A percentile compares a stretch with the other conserved stretches of the same genome.
phyloP scores from a whole-genome alignment of 805 yeast genomes.

The Komagataella kurtzmanii region DNA sequence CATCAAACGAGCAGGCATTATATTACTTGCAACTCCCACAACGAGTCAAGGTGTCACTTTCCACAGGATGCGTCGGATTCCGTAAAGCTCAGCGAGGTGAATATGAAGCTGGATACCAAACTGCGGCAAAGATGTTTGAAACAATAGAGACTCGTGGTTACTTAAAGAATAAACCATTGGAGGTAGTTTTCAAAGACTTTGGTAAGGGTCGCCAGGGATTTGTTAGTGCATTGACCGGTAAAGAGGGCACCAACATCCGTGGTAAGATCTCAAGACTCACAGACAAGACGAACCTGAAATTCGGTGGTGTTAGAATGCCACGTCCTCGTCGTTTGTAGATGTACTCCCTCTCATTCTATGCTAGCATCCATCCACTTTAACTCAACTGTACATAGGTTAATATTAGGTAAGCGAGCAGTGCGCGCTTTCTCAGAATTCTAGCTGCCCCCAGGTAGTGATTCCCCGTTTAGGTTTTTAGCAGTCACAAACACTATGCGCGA shows the following conservation, averaged over 20 bases:
- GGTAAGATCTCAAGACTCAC: constrained; percentile 55
- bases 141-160: constrained; percentile 50
- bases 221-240: constrained; percentile 70
- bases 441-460: no score
- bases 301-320: constrained; percentile 89
- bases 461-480: background rate
- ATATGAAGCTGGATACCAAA: constrained; percentile 87
- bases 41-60: constrained; percentile 49
- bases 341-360: background rate
- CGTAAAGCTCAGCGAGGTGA: constrained; percentile 83
- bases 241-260: constrained; percentile 67
- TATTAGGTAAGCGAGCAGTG: background rate
- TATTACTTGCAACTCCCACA: constrained; percentile 74
- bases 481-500: background rate
- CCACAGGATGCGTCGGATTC: constrained; percentile 84
- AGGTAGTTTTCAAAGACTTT: constrained; percentile 65
- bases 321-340: constrained; percentile 56
- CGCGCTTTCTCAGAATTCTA: background rate
- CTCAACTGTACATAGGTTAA: background rate
- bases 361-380: no score
- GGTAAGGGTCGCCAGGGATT: constrained; percentile 90
- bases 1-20: constrained; percentile 59
- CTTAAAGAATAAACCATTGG: constrained; percentile 44
- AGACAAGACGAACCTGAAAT: constrained; percentile 72
- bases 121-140: constrained; percentile 60